Evolutionary conservation across 345 rosid genomes (phyloP).

Genomic region (Xanthoceras sorbifolium): DNA sequence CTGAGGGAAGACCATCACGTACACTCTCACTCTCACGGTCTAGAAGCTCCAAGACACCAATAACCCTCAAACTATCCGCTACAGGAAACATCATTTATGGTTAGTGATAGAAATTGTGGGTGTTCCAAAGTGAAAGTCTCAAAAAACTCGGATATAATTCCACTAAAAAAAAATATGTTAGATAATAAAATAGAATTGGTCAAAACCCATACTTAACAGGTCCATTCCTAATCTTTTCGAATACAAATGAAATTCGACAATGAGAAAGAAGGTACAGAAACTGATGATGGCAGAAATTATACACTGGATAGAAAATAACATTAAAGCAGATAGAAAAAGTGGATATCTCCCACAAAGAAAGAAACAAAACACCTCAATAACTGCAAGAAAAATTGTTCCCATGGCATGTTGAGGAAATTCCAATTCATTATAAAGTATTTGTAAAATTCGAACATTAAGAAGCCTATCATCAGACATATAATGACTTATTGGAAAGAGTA

Average conservation of each 20-base stretch:
- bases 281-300: neutral
- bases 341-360: neutral
- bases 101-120: neutral
- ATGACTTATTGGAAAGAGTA: too few relatives aligned
- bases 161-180: too few relatives aligned
- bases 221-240: neutral
- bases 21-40: neutral
- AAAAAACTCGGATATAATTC: neutral
- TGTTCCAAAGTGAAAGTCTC: neutral
- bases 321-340: too few relatives aligned
- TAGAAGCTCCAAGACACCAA: constrained; percentile 17
- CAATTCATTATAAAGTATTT: too few relatives aligned
- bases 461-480: too few relatives aligned
- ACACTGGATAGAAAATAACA: neutral
- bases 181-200: too few relatives aligned
- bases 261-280: neutral
- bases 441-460: too few relatives aligned
- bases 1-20: constrained; percentile 11
- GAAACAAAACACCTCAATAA: too few relatives aligned
- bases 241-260: neutral
- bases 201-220: neutral
- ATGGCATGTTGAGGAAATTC: too few relatives aligned
- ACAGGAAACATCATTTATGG: constrained; percentile 1
- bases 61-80: constrained; percentile 12
- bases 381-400: too few relatives aligned